Percentiles rank a stretch among this genome's conserved stretches.
Conservation (phyloP, 306 rosid genomes). For the Dryas drummondii region DNA sequence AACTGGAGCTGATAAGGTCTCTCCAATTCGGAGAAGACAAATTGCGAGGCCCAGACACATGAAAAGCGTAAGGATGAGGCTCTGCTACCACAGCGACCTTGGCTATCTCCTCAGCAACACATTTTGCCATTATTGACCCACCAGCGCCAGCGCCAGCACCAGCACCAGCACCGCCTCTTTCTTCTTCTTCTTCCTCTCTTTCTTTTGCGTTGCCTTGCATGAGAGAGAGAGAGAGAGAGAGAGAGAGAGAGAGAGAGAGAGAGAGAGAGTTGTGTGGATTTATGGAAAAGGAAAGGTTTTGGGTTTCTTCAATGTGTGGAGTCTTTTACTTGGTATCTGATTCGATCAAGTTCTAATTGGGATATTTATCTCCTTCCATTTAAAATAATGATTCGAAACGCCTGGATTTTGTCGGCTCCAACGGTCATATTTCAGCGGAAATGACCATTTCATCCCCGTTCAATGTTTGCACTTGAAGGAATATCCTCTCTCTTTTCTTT, state of each 20-base stretch:
- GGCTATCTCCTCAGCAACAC: constrained; percentile 11
- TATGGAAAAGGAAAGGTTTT: constrained; percentile 10
- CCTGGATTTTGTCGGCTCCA: constrained; percentile 26
- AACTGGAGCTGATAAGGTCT: constrained; percentile 73
- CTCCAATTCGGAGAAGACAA: constrained; percentile 74
- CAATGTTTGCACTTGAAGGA: not conserved
- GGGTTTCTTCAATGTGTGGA: constrained; percentile 7
- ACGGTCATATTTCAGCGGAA: constrained; percentile 49
- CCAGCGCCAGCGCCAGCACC: constrained; percentile 6
- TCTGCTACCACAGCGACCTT: constrained; percentile 14
- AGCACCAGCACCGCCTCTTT: not conserved
- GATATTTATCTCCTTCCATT: not conserved
- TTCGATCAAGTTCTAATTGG: constrained; percentile 22
- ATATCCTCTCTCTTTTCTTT: not conserved
- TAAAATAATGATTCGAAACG: constrained; percentile 19
- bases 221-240: constrained; percentile 9
- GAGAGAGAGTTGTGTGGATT: not conserved
- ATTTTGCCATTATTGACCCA: constrained; percentile 40
- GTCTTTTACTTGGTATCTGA: constrained; percentile 33
- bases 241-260: too few relatives aligned
- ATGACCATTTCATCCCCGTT: constrained; percentile 13
- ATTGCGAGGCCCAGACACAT: constrained; percentile 92
- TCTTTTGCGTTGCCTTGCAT: constrained; percentile 31
- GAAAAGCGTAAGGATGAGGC: constrained; percentile 81
- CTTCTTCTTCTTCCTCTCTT: constrained; percentile 11